phyloP scores from a whole-genome alignment of 176 grass and related monocot genomes.

The Tillandsia leiboldiana region DNA sequence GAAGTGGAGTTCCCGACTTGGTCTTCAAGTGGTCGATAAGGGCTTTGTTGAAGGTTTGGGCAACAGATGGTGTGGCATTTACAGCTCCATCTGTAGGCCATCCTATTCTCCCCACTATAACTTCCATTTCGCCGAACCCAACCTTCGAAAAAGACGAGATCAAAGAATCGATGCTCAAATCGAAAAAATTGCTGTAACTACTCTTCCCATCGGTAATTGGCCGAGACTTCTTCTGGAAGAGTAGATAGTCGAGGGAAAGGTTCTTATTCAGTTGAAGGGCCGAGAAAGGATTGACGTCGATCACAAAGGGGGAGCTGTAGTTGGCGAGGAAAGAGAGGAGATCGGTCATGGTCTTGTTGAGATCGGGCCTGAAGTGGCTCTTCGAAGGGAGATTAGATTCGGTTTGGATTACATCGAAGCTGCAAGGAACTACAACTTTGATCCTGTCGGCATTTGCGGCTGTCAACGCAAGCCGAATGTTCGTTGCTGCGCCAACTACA shows the following conservation, averaged over 20 bases:
- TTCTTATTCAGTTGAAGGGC: conserved; percentile 70
- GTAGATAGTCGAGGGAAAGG: conserved; percentile 59
- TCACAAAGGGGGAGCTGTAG: conserved; percentile 65
- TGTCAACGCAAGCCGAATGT: conserved; percentile 60
- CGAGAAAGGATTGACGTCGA: conserved; percentile 63
- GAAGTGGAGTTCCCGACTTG: conserved; percentile 73
- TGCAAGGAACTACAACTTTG: conserved; percentile 72
- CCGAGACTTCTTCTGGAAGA: conserved; percentile 59
- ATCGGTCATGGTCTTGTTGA: conserved; percentile 77
- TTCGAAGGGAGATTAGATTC: conserved; percentile 53
- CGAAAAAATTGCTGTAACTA: conserved; percentile 78
- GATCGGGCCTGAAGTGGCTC: conserved; percentile 66
- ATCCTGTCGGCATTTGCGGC: conserved; percentile 58
- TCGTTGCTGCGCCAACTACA: conserved; percentile 57
- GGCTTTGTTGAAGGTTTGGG: conserved; percentile 68
- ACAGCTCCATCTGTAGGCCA: conserved; percentile 91
- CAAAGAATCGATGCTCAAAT: conserved; percentile 75
- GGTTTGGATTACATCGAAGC: conserved; percentile 57
- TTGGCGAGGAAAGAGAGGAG: conserved; percentile 82
- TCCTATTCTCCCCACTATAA: conserved; percentile 67
- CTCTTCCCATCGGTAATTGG: conserved; percentile 57
- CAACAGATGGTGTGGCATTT: conserved; percentile 61
- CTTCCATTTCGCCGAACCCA: conserved; percentile 63
- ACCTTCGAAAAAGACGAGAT: conserved; percentile 61
- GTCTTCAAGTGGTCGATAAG: conserved; percentile 60